Base-by-base conservation (phyloP, 2,329 filamentous ascomycete species). In the Acrodontium crateriforme region DNA sequence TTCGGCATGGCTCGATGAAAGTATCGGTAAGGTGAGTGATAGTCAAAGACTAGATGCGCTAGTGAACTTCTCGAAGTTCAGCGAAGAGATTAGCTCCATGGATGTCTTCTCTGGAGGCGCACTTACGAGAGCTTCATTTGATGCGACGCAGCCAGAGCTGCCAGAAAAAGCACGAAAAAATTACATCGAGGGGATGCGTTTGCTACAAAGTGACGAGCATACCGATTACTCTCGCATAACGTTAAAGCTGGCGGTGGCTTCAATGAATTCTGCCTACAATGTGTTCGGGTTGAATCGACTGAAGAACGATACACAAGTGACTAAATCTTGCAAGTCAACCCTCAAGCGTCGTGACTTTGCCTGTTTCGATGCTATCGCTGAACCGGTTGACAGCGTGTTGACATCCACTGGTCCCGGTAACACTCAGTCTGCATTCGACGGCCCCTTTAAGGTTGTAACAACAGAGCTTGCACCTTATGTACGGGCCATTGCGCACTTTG, bases 391-490 rank as follows among this genome's bases (percentile, higher is more conserved):
- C 20, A 22, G 5, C n/a, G 20, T 8, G 20, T 22, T 4, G 60
- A 60, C 23, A 62, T 83, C 1, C 69, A 73, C 18, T n/a, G n/a
- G n/a, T n/a, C n/a, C n/a, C n/a, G n/a, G n/a, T n/a, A n/a, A n/a
- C n/a, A n/a, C n/a, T n/a, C 65, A 78, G 0, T 85, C 81, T 0
- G 72, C 78, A 0, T 83, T 93, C 39, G 83, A 93, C 43, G 71
- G 79, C 23, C 72, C 73, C 0, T 58, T 78, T 42, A n/a, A n/a
- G n/a, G n/a, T n/a, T n/a, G n/a, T n/a, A n/a, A 65, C 70, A 0
- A 59, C 76, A 9, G 89, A 98, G 38, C 62, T 95, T 2, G 85
- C 84, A 0, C 89, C 91, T 0, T 95, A 82, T 50, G 70, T 95
- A n/a, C 78, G 91, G 8, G 66, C 68, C 19, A 95, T 98, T 34